Conservation (phyloP, 139 green algal genomes). For the Tetratostichococcus sp. region DNA sequence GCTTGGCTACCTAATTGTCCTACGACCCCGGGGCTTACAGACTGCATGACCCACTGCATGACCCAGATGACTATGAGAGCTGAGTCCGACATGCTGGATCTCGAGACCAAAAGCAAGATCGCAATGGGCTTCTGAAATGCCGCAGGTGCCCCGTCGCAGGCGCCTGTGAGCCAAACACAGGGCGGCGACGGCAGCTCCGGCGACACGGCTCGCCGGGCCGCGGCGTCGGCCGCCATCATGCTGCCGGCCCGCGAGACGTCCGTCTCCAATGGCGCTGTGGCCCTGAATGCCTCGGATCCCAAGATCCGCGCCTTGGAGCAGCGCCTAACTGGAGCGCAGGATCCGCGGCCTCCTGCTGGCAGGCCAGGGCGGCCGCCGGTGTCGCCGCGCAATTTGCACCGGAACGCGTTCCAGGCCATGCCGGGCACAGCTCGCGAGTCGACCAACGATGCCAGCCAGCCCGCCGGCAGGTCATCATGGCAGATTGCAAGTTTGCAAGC, state of each 20-base stretch:
- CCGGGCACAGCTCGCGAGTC: neutral
- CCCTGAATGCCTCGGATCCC: neutral
- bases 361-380: neutral
- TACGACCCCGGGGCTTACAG: too few relatives aligned
- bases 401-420: neutral
- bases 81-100: too few relatives aligned
- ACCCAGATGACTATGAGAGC: too few relatives aligned
- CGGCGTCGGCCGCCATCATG: neutral
- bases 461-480: too few relatives aligned
- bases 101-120: too few relatives aligned
- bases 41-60: too few relatives aligned
- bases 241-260: neutral
- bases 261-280: neutral
- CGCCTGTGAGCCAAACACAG: neutral
- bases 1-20: too few relatives aligned
- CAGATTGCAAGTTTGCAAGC: too few relatives aligned
- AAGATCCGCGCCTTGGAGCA: neutral
- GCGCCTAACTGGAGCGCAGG: neutral
- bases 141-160: neutral
- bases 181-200: too few relatives aligned
- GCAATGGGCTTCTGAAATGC: too few relatives aligned
- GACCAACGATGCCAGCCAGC: neutral
- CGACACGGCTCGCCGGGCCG: too few relatives aligned
- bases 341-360: too few relatives aligned
- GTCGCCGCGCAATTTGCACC: neutral